These are phyloP conservation scores for Cadophora malorum DNA, from an alignment of 2,329 filamentous ascomycete genomes.

Conservation along the genomic window DNA sequence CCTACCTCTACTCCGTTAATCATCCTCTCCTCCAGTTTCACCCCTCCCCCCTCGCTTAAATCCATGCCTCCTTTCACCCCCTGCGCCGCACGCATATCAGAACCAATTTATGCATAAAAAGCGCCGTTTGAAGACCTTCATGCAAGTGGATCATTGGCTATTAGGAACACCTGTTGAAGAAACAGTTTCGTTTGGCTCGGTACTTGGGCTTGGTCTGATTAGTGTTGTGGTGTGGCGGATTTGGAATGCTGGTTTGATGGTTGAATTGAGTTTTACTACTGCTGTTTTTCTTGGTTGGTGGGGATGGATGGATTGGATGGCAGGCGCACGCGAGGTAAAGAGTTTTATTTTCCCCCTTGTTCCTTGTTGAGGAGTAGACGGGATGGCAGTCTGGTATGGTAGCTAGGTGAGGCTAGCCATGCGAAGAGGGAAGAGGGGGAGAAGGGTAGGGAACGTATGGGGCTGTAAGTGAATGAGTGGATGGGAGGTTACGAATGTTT, in stretches of 20 bases:
- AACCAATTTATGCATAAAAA: slow-evolving; percentile 2
- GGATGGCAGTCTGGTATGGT: no score
- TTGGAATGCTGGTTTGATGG: background rate
- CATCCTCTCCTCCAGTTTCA: background rate
- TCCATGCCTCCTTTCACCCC: no score
- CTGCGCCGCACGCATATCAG: slow-evolving; percentile 3
- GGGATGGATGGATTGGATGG: no score
- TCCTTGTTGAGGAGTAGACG: no score
- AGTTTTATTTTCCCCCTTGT: no score
- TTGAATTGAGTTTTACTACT: no score
- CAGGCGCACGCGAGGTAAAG: no score
- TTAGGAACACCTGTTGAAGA: background rate
- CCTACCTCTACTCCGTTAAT: background rate
- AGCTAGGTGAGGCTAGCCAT: background rate
- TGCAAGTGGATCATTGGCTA: background rate
- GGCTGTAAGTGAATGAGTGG: background rate
- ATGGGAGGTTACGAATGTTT: background rate
- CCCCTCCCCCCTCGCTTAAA: background rate
- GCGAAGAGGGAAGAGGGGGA: background rate
- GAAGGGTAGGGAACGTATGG: background rate
- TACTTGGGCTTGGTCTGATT: no score
- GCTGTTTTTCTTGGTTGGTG: no score
- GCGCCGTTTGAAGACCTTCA: slow-evolving; percentile 13
- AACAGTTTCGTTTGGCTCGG: background rate
- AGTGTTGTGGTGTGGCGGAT: background rate